These are phyloP conservation scores for Arthrobotrys pseudoclavata DNA, from an alignment of 2,329 filamentous ascomycete genomes.

Conservation along the genomic window DNA sequence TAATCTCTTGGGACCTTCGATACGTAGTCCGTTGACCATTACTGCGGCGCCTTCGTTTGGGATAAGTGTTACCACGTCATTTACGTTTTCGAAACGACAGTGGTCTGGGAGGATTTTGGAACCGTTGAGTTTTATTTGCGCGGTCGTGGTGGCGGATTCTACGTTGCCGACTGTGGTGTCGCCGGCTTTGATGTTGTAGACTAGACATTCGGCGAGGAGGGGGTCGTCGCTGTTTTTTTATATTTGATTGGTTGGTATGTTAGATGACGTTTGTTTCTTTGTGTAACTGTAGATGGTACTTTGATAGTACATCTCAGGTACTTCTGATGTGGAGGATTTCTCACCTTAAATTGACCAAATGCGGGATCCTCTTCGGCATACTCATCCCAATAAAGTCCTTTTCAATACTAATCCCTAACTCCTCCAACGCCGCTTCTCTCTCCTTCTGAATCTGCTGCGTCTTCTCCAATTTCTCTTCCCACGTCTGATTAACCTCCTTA, in stretches of 20 bases:
- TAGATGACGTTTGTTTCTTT: conserved; percentile 8
- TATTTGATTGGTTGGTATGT: conserved; percentile 19
- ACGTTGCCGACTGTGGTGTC: conserved; percentile 95
- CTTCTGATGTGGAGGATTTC: not conserved
- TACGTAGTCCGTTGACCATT: conserved; percentile 95
- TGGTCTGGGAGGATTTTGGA: conserved; percentile 93
- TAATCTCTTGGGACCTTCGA: conserved; percentile 85
- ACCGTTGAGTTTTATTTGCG: conserved; percentile 93
- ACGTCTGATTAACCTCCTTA: conserved; percentile 95
- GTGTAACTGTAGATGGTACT: conserved; percentile 17
- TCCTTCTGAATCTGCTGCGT: conserved; percentile 99
- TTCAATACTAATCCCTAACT: conserved; percentile 97
- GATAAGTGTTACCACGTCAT: conserved; percentile 91
- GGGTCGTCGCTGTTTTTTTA: conserved; percentile 76
- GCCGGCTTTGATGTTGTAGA: conserved; percentile 98
- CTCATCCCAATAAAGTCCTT: conserved; percentile 96
- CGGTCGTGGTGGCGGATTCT: conserved; percentile 82
- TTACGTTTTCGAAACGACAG: conserved; percentile 92
- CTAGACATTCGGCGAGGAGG: conserved; percentile 91
- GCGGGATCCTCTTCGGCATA: conserved; percentile 98
- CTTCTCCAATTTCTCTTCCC: conserved; percentile 95
- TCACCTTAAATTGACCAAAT: conserved; percentile 90
- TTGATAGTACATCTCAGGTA: conserved; percentile 9
- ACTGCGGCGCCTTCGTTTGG: conserved; percentile 93
- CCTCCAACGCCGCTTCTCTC: conserved; percentile 91